Base-by-base conservation (phyloP, 345 rosid genomes). In the sweet orange (Citrus sinensis) region DNA sequence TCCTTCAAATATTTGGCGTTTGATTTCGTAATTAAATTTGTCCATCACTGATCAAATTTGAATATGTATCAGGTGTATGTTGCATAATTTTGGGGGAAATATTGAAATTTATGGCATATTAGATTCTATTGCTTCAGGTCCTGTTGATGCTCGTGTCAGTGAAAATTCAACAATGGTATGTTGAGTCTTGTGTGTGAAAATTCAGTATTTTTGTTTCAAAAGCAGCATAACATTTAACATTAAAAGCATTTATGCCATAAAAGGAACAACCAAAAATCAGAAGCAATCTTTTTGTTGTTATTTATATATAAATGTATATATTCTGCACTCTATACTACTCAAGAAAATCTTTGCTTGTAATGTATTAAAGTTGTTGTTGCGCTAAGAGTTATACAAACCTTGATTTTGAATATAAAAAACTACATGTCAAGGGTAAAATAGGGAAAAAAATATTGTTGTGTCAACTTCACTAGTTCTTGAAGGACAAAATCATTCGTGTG, bases 31-130 rank as follows among this genome's bases (percentile, higher is more conserved):
- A 16, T 9, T 37, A 58, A 63, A 42, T 71, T 32, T 65, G 24
- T 51, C 79, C 61, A 67, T 25, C 22, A 13, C 35, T 72, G 51
- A 68, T 39, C 54, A 58, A 63, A 54, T 79, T 72, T 32, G 9
- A 77, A 37, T 73, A 61, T 79, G 49, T 70, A 70, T 73, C 87
- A 95, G 99, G 98, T 95, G 99, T 80, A 82, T 95, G 89, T 82
- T 95, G 89, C 98, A 92, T 84, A 95, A 95, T 76, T 93, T 95
- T 89, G 98, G 98, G 40, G 97, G 97, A 81, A 95, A 95, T 84
- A 88, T 95, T 81, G 98, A 95, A 87, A 93, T 90, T 93, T 95
- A 93, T 71, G 99, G 98, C 75, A 30, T 69, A 78, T 82, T 95
- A 80, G 99, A 95, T 80, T 73, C 97, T 76, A 82, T 95, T 80